These are phyloP conservation scores for Coleophoma cylindrospora DNA, from an alignment of 2,329 filamentous ascomycete genomes.

Conservation along the genomic window DNA sequence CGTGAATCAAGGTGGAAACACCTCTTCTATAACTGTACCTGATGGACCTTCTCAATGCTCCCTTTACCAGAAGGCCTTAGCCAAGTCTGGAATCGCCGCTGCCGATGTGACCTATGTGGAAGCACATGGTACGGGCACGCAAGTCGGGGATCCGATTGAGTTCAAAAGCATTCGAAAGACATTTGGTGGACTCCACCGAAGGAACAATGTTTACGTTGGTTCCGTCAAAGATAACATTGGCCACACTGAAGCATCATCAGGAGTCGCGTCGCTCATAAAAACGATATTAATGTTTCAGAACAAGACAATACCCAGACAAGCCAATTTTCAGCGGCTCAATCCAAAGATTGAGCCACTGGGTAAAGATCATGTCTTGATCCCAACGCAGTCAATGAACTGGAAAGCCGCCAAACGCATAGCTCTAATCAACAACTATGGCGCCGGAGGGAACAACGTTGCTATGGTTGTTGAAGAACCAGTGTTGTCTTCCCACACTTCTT, in stretches of 20 bases:
- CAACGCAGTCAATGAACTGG: slow-evolving; percentile 19
- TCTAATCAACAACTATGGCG: slow-evolving; percentile 20
- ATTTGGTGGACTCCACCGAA: slow-evolving; percentile 18
- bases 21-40: background rate
- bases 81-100: slow-evolving; percentile 17
- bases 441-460: slow-evolving; percentile 23
- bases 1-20: slow-evolving; percentile 1
- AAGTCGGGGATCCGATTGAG: slow-evolving; percentile 26
- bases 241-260: slow-evolving; percentile 31
- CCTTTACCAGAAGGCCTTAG: slow-evolving; percentile 24
- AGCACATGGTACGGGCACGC: slow-evolving; percentile 27
- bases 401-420: slow-evolving; percentile 17
- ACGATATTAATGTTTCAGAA: slow-evolving; percentile 25
- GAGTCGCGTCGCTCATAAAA: slow-evolving; percentile 19
- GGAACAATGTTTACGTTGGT: slow-evolving; percentile 31
- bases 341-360: slow-evolving; percentile 24
- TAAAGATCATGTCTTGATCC: slow-evolving; percentile 14
- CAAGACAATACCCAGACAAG: slow-evolving; percentile 19
- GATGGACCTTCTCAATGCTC: slow-evolving; percentile 15
- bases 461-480: slow-evolving; percentile 25
- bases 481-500: no score
- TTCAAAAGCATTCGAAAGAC: slow-evolving; percentile 18
- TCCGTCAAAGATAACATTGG: slow-evolving; percentile 14
- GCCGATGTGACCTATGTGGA: slow-evolving; percentile 24
- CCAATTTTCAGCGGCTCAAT: slow-evolving; percentile 28